These are phyloP conservation scores for Pichia cactophila DNA, from an alignment of 1,139 yeast genomes.

Conservation along the genomic window DNA sequence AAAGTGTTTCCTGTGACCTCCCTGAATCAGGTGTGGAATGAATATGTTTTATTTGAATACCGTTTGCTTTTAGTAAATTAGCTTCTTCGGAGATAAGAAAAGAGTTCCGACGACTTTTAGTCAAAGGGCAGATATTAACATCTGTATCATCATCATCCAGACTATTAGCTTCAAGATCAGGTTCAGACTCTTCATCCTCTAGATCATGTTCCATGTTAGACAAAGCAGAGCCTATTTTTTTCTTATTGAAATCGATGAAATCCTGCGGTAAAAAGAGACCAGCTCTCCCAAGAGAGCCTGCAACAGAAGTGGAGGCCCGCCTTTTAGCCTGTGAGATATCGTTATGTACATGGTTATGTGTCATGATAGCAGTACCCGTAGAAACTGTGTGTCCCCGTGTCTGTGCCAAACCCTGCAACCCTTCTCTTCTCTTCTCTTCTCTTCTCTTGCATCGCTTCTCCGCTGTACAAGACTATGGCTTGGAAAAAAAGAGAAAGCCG, in stretches of 20 bases:
- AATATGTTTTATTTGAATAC: slow-evolving; percentile 20
- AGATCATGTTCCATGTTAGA: slow-evolving; percentile 10
- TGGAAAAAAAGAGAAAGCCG: neutral
- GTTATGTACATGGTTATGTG: slow-evolving; percentile 39
- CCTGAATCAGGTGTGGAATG: neutral
- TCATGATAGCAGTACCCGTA: slow-evolving; percentile 11
- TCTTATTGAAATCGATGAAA: slow-evolving; percentile 27
- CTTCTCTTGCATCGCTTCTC: neutral
- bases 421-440: neutral
- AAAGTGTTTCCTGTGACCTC: neutral
- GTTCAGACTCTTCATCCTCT: slow-evolving; percentile 8
- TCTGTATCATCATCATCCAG: neutral
- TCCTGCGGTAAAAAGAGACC: slow-evolving; percentile 48
- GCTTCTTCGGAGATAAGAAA: slow-evolving; percentile 24
- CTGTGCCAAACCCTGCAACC: no score
- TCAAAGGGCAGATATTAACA: slow-evolving; percentile 4
- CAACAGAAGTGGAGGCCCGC: slow-evolving; percentile 42
- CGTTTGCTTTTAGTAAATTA: slow-evolving; percentile 21
- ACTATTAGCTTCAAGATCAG: slow-evolving; percentile 1
- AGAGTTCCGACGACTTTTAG: slow-evolving; percentile 3
- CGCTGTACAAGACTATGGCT: neutral
- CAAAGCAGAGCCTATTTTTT: slow-evolving; percentile 15
- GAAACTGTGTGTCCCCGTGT: neutral
- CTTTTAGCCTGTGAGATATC: slow-evolving; percentile 29
- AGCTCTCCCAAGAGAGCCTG: slow-evolving; percentile 47